phyloP scores from a whole-genome alignment of 1,139 yeast genomes.

The Kazachstania sp. region DNA sequence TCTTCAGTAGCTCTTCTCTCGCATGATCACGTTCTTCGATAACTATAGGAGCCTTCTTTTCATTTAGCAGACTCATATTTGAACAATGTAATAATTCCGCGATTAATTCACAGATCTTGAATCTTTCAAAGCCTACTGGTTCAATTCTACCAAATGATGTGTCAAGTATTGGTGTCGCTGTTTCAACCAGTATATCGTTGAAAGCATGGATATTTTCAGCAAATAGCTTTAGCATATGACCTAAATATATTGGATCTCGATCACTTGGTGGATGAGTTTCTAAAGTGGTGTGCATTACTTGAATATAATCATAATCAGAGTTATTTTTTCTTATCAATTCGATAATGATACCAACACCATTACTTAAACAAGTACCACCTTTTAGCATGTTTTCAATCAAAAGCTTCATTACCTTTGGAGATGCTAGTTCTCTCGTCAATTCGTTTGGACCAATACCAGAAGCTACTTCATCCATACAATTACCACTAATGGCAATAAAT shows the following conservation, averaged over 20 bases:
- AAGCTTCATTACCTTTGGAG: conserved; percentile 55
- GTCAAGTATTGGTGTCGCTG: conserved; percentile 37
- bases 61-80: conserved; percentile 88
- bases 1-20: conserved; percentile 33
- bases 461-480: conserved; percentile 61
- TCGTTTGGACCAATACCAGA: conserved; percentile 96
- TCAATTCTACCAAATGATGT: conserved; percentile 73
- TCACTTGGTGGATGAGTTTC: conserved; percentile 93
- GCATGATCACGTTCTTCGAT: conserved; percentile 70
- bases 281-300: conserved; percentile 75
- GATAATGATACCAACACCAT: conserved; percentile 92
- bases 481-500: conserved; percentile 84
- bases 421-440: conserved; percentile 79
- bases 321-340: conserved; percentile 93
- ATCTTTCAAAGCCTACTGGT: conserved; percentile 93
- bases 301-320: conserved; percentile 88
- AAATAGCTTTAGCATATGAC: conserved; percentile 74
- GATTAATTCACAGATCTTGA: conserved; percentile 87
- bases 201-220: conserved; percentile 68
- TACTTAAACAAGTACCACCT: conserved; percentile 88
- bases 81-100: conserved; percentile 95
- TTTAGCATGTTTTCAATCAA: conserved; percentile 76
- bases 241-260: conserved; percentile 89
- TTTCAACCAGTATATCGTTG: conserved; percentile 42
- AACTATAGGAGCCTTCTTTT: conserved; percentile 68